Evolutionary conservation across 768 basidiomycete species (phyloP), one percentile per base, ranked within the genome.

Genomic region (Naematelia encephala): DNA sequence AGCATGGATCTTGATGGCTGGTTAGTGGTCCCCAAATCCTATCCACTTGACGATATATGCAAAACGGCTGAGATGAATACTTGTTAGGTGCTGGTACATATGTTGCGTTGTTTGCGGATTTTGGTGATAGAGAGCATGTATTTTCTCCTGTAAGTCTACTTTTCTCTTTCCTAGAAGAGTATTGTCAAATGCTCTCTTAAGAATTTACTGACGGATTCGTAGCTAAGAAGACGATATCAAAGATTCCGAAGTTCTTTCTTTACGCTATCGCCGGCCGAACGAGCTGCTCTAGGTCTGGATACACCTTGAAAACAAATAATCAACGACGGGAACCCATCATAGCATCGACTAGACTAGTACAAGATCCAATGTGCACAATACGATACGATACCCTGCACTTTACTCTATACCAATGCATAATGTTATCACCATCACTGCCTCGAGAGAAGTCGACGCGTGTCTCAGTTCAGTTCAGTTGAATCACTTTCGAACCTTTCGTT

Each of bases 121-220:
- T 66, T 44, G 71, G 71, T 2, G 54, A 60, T 1, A 55, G 56
- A 43, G 71, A 73, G 53, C 71, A 73, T 45, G 68, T 69, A 28
- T 73, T 73, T 47, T 67, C 71, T 50, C 64, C 64, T n/a, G 71
- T 73, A 45, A 53, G 71, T n/a, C n/a, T n/a, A n/a, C n/a, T n/a
- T n/a, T n/a, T n/a, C n/a, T n/a, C n/a, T n/a, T n/a, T n/a, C n/a
- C n/a, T n/a, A n/a, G n/a, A n/a, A n/a, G n/a, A n/a, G n/a, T n/a
- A n/a, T n/a, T n/a, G n/a, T n/a, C n/a, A n/a, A n/a, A n/a, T n/a
- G n/a, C n/a, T n/a, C n/a, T n/a, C n/a, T n/a, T n/a, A n/a, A n/a
- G n/a, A n/a, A n/a, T n/a, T n/a, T n/a, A 21, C 8, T 51, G 30
- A n/a, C 28, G 44, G 14, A 22, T 23, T 19, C 8, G 23, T 44